Evolutionary conservation across 2,329 filamentous ascomycete species (phyloP).

Genomic region (Aspergillus luchuensis): DNA sequence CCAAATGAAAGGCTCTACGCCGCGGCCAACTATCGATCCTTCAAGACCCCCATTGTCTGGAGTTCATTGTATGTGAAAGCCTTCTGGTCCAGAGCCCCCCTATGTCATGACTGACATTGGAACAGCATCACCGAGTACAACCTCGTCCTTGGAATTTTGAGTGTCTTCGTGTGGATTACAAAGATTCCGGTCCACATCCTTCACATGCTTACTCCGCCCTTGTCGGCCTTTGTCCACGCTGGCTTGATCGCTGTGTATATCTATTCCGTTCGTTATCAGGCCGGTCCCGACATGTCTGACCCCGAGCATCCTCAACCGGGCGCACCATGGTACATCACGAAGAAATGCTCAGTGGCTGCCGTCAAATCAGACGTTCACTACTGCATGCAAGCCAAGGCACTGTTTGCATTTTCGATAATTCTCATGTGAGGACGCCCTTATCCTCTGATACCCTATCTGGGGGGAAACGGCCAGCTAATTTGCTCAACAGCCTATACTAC

Average conservation of each 20-base stretch:
- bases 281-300: conserved; percentile 61
- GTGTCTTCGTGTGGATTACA: conserved; percentile 61
- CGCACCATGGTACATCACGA: conserved; percentile 65
- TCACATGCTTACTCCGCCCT: conserved; percentile 58
- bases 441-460: too few species aligned
- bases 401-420: conserved; percentile 59
- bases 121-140: conserved; percentile 62
- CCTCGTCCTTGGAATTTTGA: conserved; percentile 62
- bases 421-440: conserved; percentile 52
- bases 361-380: conserved; percentile 52
- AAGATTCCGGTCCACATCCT: conserved; percentile 61
- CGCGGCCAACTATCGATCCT: conserved; percentile 60
- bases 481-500: conserved; percentile 51
- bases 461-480: conserved; percentile 14
- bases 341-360: conserved; percentile 57
- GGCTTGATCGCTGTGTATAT: conserved; percentile 56
- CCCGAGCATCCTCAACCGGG: conserved; percentile 56
- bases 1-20: conserved; percentile 60
- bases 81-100: not conserved
- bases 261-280: conserved; percentile 58
- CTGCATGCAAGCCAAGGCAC: conserved; percentile 62
- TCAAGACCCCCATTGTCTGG: conserved; percentile 60
- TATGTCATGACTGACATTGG: conserved; percentile 15
- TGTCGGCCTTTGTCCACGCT: conserved; percentile 56
- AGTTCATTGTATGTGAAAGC: conserved; percentile 56